phyloP scores from a whole-genome alignment of 306 rosid species.

The Cotoneaster glaucophyllus region DNA sequence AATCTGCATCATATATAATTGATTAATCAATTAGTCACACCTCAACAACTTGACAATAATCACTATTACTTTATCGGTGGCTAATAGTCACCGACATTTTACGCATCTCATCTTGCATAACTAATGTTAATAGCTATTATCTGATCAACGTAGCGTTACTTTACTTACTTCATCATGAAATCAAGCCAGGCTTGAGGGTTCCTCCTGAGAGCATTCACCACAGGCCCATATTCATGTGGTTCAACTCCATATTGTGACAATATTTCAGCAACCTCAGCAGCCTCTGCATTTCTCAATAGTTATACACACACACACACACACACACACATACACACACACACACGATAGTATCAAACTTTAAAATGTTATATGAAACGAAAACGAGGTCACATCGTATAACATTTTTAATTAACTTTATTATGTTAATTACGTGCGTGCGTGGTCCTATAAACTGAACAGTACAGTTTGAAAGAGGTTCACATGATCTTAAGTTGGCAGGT shows the following conservation, averaged over 20 bases:
- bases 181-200: slow-evolving; percentile 93
- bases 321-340: not conserved
- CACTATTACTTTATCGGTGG: too few species aligned
- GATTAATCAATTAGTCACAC: too few species aligned
- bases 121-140: too few species aligned
- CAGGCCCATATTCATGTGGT: slow-evolving; percentile 59
- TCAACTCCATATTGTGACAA: slow-evolving; percentile 38
- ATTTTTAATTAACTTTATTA: too few species aligned
- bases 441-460: not conserved
- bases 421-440: not conserved
- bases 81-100: too few species aligned
- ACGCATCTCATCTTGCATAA: too few species aligned
- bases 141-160: too few species aligned
- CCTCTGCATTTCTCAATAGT: slow-evolving; percentile 19
- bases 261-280: slow-evolving; percentile 48
- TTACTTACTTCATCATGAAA: slow-evolving; percentile 92
- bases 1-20: slow-evolving; percentile 38
- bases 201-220: slow-evolving; percentile 73
- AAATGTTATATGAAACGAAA: too few species aligned
- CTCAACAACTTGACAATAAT: not conserved
- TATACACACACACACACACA: not conserved
- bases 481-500: not conserved
- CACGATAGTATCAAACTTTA: not conserved
- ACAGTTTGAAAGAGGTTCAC: not conserved
- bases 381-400: too few species aligned